Evolutionary conservation across 192 early-diverging fungal species (phyloP), one percentile per base, ranked within the genome.

Genomic region (Gryganskiella cystojenkinii): DNA sequence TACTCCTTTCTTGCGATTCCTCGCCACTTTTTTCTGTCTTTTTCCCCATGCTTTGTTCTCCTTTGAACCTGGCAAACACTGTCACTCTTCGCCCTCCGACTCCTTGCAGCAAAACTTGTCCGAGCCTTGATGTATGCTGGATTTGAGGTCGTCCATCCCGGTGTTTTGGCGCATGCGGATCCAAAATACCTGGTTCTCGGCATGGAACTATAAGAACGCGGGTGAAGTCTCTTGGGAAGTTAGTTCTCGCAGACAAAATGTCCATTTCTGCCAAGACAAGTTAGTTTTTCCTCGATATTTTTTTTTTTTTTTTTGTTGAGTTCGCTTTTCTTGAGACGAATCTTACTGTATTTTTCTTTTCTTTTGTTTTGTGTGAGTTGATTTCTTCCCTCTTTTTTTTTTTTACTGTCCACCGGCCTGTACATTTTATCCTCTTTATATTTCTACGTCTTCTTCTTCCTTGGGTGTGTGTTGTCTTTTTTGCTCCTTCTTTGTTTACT

Each of bases 51-150:
- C n/a, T n/a, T n/a, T n/a, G n/a, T n/a, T n/a, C n/a, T n/a, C n/a
- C n/a, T n/a, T n/a, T n/a, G n/a, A n/a, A n/a, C n/a, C n/a, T n/a
- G n/a, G n/a, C n/a, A n/a, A n/a, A n/a, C n/a, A n/a, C n/a, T n/a
- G n/a, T n/a, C n/a, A n/a, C n/a, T n/a, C n/a, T n/a, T n/a, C n/a
- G n/a, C n/a, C n/a, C n/a, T n/a, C n/a, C n/a, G n/a, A n/a, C n/a
- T n/a, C n/a, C 17, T 35, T 11, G 61, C 79, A 45, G 83, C 82
- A 2, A 67, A 71, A 40, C 78, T 90, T 53, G 85, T 83, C 3
- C 84, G 86, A 42, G 83, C 88, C 7, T 84, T 90, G 63, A 64
- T 90, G 85, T 90, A 90, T 69, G 84, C 86, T 9, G 85, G 86
- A 1, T 90, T 90, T 54, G 85, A 87, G 58, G 58, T 88, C 64